phyloP scores from a whole-genome alignment of 345 rosid species.

The Eucalyptus brandiana region DNA sequence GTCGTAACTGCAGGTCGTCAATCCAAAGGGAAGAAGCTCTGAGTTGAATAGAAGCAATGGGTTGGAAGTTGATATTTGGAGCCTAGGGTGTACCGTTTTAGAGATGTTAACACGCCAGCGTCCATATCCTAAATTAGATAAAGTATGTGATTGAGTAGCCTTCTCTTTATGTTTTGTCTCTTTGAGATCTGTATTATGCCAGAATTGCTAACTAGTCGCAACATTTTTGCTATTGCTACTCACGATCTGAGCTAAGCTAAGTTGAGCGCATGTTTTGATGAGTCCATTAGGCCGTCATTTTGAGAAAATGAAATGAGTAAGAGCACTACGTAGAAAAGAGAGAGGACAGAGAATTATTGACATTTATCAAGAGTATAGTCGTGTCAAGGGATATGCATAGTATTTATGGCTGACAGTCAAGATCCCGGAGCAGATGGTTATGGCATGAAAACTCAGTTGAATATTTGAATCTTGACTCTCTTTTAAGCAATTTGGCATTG shows the following conservation, averaged over 20 bases:
- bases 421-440: not conserved
- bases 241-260: not conserved
- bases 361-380: not conserved
- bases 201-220: not conserved
- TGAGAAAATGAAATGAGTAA: not conserved
- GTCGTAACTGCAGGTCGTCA: constrained; percentile 43
- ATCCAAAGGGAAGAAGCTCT: not conserved
- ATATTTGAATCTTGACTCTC: not conserved
- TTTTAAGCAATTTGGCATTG: not conserved
- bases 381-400: not conserved
- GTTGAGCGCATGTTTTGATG: not conserved
- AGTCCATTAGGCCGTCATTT: not conserved
- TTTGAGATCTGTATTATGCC: not conserved
- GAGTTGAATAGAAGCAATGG: constrained; percentile 27
- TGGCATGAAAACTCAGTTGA: not conserved
- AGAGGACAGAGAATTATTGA: not conserved
- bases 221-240: not conserved
- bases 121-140: constrained; percentile 50
- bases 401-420: not conserved
- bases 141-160: constrained; percentile 19
- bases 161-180: not conserved
- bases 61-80: constrained; percentile 75
- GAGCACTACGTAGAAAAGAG: not conserved
- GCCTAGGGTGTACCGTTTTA: constrained; percentile 81
- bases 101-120: constrained; percentile 62